phyloP scores from a whole-genome alignment of 176 grass and related monocot species.

The Microstegium vimineum region DNA sequence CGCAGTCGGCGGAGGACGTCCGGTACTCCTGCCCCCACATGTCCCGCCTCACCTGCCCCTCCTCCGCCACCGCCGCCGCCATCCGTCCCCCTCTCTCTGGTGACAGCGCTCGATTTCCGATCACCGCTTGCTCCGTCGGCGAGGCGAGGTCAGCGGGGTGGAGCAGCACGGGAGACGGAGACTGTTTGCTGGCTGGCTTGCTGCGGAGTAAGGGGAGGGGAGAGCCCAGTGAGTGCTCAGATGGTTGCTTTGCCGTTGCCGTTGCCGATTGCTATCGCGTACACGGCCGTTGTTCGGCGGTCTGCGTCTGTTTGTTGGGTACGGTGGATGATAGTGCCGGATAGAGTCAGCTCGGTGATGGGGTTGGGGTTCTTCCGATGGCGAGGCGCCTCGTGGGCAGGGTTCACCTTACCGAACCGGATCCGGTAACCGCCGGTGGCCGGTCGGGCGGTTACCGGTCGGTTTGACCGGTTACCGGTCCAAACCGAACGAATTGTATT shows the following conservation, averaged over 20 bases:
- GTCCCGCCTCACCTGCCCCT: slow-evolving; percentile 44
- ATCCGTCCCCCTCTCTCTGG: neutral
- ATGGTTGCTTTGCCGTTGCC: too few species aligned
- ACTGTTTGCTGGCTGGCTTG: neutral
- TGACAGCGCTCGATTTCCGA: neutral
- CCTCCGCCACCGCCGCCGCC: neutral
- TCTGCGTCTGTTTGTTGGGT: neutral
- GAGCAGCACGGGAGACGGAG: neutral
- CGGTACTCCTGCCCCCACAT: slow-evolving; percentile 59
- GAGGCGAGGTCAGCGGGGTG: too few species aligned
- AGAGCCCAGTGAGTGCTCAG: too few species aligned
- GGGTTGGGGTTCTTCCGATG: neutral
- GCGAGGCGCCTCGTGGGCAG: slow-evolving; percentile 1
- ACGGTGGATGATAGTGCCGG: neutral
- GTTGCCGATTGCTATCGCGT: neutral
- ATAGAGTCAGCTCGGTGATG: neutral
- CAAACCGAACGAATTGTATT: too few species aligned
- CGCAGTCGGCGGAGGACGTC: slow-evolving; percentile 54
- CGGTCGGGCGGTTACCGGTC: too few species aligned
- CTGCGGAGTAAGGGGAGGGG: too few species aligned
- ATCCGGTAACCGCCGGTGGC: too few species aligned
- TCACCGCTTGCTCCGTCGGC: neutral
- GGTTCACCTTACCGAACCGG: too few species aligned
- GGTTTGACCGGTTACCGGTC: too few species aligned
- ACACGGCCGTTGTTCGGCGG: neutral